Percentiles rank a stretch among this genome's conserved stretches.
phyloP scores from a whole-genome alignment of 441 rosid species.

The Eutrema salsugineum region DNA sequence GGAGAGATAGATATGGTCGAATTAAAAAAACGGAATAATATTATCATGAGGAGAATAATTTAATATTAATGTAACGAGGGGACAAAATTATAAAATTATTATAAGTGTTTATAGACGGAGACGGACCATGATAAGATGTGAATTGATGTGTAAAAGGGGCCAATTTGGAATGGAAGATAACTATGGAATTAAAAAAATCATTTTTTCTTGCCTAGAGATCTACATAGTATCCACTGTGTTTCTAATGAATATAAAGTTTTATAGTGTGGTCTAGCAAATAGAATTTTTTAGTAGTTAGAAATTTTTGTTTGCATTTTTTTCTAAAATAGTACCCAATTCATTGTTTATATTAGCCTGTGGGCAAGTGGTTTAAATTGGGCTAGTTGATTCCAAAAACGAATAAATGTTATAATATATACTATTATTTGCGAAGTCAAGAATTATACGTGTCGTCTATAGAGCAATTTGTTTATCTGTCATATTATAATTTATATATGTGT shows the following conservation, averaged over 20 bases:
- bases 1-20: slow-evolving; percentile 10
- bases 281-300: neutral
- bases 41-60: neutral
- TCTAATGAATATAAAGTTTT: neutral
- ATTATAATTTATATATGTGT: no score
- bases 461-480: no score
- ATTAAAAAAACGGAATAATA: slow-evolving; percentile 10
- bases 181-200: neutral
- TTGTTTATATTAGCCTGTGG: no score
- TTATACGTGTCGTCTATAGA: no score
- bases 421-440: no score
- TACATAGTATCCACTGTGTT: neutral
- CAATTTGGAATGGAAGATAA: neutral
- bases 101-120: neutral
- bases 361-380: no score
- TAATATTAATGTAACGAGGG: neutral
- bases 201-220: neutral
- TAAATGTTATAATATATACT: no score
- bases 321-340: no score
- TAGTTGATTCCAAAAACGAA: no score
- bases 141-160: neutral
- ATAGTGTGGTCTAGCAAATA: neutral
- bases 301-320: no score
- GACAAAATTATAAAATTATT: neutral
- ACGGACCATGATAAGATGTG: slow-evolving; percentile 9